These are phyloP conservation scores for Oryza brachyantha DNA, from an alignment of 176 grass and related monocot genomes.

Conservation along the genomic window DNA sequence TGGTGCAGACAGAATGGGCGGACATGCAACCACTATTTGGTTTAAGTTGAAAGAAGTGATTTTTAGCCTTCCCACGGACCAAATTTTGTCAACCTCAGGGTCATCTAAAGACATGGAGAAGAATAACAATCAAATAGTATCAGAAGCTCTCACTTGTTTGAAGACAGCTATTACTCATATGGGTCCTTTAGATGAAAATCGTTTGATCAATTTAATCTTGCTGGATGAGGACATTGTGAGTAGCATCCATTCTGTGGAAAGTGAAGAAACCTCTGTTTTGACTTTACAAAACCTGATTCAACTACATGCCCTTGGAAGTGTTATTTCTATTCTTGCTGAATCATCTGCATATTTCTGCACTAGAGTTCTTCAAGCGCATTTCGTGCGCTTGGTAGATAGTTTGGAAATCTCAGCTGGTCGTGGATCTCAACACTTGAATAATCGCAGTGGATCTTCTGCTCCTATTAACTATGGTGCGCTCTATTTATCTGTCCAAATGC, in stretches of 20 bases:
- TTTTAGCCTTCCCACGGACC: slow-evolving; percentile 56
- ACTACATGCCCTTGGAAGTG: slow-evolving; percentile 62
- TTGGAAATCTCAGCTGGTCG: slow-evolving; percentile 42
- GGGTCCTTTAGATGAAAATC: slow-evolving; percentile 60
- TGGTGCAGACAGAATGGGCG: slow-evolving; percentile 74
- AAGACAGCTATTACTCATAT: slow-evolving; percentile 52
- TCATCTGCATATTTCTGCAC: slow-evolving; percentile 70
- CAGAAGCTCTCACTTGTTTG: slow-evolving; percentile 81
- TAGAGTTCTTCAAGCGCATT: slow-evolving; percentile 80
- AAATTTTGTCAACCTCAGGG: slow-evolving; percentile 37
- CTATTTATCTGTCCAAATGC: slow-evolving; percentile 80
- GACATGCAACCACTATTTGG: slow-evolving; percentile 69
- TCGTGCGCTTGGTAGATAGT: slow-evolving; percentile 62
- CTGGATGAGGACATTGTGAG: slow-evolving; percentile 66
- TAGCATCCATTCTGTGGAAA: slow-evolving; percentile 54
- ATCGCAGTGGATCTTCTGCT: slow-evolving; percentile 27
- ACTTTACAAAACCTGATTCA: slow-evolving; percentile 40
- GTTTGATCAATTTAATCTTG: slow-evolving; percentile 74
- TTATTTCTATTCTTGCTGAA: slow-evolving; percentile 61
- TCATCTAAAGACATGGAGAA: slow-evolving; percentile 42
- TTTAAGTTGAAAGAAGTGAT: slow-evolving; percentile 74
- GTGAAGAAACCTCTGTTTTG: slow-evolving; percentile 31
- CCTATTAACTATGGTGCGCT: slow-evolving; percentile 65
- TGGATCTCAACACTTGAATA: slow-evolving; percentile 28
- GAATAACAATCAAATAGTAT: slow-evolving; percentile 60